Evolutionary conservation across 1,139 yeast genomes (phyloP).

Genomic region (Hyphopichia burtonii): DNA sequence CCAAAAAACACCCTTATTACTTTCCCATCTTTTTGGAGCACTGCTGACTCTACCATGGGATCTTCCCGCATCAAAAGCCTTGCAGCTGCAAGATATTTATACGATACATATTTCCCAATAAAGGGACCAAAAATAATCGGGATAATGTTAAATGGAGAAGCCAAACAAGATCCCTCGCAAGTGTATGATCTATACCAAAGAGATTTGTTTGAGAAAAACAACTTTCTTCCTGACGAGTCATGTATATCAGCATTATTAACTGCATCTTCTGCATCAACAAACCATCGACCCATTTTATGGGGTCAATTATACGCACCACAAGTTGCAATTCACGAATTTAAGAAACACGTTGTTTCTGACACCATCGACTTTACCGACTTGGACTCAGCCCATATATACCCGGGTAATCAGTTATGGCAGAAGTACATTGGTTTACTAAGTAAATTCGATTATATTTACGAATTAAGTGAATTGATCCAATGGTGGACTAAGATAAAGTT

Average conservation of each 20-base stretch:
- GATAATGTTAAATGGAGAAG: conserved; percentile 47
- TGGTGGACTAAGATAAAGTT: conserved; percentile 60
- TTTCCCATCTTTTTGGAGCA: conserved; percentile 2
- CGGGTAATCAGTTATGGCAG: conserved; percentile 49
- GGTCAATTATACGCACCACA: conserved; percentile 56
- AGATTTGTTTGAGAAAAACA: conserved; percentile 16
- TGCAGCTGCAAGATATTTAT: conserved; percentile 21
- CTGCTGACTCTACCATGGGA: background rate
- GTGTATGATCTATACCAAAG: conserved; percentile 33
- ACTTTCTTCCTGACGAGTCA: conserved; percentile 29
- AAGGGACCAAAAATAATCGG: conserved; percentile 32
- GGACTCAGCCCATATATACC: conserved; percentile 28
- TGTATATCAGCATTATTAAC: conserved; percentile 45
- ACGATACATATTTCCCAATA: conserved; percentile 12
- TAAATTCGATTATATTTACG: conserved; percentile 46
- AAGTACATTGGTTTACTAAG: conserved; percentile 52
- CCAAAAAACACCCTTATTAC: conserved; percentile 1
- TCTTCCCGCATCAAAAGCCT: background rate
- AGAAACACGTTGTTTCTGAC: conserved; percentile 30
- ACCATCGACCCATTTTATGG: conserved; percentile 35
- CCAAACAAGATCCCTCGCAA: conserved; percentile 31
- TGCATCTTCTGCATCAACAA: conserved; percentile 25
- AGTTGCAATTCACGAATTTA: conserved; percentile 59
- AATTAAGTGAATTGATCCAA: conserved; percentile 50
- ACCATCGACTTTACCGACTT: conserved; percentile 22